Conservation (phyloP, 73 alveolate genomes). For the Tetrahymena thermophila region DNA sequence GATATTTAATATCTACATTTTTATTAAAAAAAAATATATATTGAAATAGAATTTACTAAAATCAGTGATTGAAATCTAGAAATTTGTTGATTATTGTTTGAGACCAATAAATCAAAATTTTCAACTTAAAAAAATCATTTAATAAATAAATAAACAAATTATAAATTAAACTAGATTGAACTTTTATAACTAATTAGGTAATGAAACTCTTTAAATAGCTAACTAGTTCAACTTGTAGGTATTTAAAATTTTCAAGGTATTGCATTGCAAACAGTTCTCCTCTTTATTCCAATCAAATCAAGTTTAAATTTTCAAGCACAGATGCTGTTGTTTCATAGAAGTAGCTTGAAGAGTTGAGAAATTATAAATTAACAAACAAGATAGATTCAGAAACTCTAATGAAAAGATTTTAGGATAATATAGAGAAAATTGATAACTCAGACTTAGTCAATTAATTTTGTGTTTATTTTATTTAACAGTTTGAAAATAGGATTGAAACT, state of each 20-base stretch:
- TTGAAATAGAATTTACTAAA: neutral
- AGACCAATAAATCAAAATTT: neutral
- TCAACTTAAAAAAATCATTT: neutral
- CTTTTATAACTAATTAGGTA: too few species aligned
- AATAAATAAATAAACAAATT: too few species aligned
- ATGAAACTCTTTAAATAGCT: neutral
- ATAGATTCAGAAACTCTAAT: neutral
- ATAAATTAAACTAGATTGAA: too few species aligned
- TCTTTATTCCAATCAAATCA: neutral
- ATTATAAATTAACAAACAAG: neutral
- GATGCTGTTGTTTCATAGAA: neutral
- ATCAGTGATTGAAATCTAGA: neutral
- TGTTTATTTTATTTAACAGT: neutral
- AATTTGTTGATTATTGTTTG: neutral
- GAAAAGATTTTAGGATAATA: neutral
- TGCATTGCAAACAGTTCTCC: neutral
- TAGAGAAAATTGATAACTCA: neutral
- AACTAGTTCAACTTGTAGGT: neutral
- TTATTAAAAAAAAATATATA: too few species aligned
- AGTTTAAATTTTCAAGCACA: neutral
- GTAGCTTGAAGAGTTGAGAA: neutral
- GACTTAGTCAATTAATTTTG: neutral
- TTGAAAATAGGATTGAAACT: neutral
- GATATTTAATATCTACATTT: neutral
- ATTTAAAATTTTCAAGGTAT: neutral